phyloP scores from a whole-genome alignment of 2,329 filamentous ascomycete genomes.

The Fusarium cyanostomum region DNA sequence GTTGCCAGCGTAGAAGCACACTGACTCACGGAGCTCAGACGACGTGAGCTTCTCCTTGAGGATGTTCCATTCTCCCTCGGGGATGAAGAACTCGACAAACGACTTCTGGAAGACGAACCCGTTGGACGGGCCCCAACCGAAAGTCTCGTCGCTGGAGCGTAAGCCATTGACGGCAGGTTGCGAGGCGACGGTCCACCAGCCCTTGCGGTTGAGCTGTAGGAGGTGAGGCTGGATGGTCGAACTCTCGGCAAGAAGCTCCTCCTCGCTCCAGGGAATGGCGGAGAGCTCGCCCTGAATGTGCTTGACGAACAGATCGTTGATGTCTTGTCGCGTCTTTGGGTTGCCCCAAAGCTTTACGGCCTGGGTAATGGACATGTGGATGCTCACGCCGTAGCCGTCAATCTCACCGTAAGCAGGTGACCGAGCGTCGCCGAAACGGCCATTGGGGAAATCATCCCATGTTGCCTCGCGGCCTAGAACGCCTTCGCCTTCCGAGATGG shows the following conservation, averaged over 20 bases:
- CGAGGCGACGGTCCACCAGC: conserved; percentile 97
- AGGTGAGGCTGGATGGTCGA: conserved; percentile 81
- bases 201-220: conserved; percentile 77
- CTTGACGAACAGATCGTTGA: conserved; percentile 80
- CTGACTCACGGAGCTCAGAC: conserved; percentile 68
- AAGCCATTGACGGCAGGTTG: conserved; percentile 93
- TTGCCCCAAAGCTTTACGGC: conserved; percentile 87
- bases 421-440: conserved; percentile 91
- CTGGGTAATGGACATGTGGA: conserved; percentile 88
- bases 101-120: conserved; percentile 99
- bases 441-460: conserved; percentile 98
- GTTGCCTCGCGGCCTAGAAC: conserved; percentile 91
- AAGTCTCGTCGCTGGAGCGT: conserved; percentile 77
- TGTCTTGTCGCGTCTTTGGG: conserved; percentile 74
- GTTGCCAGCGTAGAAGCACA: conserved; percentile 92
- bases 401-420: conserved; percentile 96
- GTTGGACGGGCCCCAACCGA: conserved; percentile 92
- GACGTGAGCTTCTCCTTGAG: conserved; percentile 71
- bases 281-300: conserved; percentile 82
- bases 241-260: conserved; percentile 85
- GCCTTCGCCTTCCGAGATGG: conserved; percentile 94
- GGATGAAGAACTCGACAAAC: conserved; percentile 96
- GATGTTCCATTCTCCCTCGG: conserved; percentile 73
- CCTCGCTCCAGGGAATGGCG: conserved; percentile 94
- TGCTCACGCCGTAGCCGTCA: conserved; percentile 95